A percentile compares a stretch with the other conserved stretches of the same genome.
Conservation (phyloP, 2,329 filamentous ascomycete genomes). For the Ciborinia camelliae region DNA sequence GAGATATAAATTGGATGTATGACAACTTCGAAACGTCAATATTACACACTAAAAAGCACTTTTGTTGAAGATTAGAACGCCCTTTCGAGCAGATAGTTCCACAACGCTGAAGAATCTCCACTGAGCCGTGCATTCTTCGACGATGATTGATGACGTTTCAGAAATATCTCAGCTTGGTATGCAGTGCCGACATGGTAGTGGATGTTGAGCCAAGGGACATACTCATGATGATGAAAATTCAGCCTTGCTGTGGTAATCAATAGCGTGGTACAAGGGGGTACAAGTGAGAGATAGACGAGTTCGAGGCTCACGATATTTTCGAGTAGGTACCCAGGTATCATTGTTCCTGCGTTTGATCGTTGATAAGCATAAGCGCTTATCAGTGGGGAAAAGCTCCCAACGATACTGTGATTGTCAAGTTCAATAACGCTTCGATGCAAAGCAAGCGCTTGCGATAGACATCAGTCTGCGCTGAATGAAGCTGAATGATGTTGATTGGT, state of each 20-base stretch:
- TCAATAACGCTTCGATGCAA: background rate
- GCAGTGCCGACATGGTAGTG: conserved; percentile 8
- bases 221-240: conserved; percentile 13
- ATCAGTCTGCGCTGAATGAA: conserved; percentile 1
- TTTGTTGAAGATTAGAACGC: conserved; percentile 17
- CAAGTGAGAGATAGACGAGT: conserved; percentile 1
- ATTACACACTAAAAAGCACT: conserved; percentile 19
- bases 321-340: conserved; percentile 2
- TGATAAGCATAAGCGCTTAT: conserved; percentile 8
- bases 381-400: background rate
- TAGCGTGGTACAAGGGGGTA: conserved; percentile 14
- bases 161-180: conserved; percentile 16
- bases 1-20: conserved; percentile 18
- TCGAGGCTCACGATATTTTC: conserved; percentile 2
- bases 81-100: conserved; percentile 5
- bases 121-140: conserved; percentile 7
- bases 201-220: background rate
- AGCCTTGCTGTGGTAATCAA: conserved; percentile 18
- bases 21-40: conserved; percentile 20
- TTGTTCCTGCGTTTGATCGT: conserved; percentile 4
- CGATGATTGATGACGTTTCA: conserved; percentile 20
- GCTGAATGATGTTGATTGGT: conserved; percentile 19
- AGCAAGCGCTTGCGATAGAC: conserved; percentile 17
- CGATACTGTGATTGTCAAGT: background rate
- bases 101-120: conserved; percentile 15